These are phyloP conservation scores for Candida anutae DNA, from an alignment of 1,139 yeast species.

Conservation along the genomic window DNA sequence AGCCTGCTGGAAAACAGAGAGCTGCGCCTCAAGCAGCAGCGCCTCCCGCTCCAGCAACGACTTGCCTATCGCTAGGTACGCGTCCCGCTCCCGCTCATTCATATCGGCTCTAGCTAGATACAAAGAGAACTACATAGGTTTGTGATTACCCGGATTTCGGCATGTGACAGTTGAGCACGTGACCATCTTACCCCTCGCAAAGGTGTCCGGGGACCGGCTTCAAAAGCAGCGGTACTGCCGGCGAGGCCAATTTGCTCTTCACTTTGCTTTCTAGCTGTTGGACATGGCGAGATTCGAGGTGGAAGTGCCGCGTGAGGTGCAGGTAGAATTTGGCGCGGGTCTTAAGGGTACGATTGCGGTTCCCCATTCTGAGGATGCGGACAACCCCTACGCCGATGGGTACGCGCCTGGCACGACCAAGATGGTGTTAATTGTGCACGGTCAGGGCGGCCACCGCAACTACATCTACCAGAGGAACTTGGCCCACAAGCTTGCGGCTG, in stretches of 20 bases:
- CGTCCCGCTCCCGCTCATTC: constrained; percentile 10
- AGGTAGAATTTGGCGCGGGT: constrained; percentile 30
- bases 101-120: too few species aligned
- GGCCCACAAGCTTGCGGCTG: constrained; percentile 53
- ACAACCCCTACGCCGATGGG: constrained; percentile 17
- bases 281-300: neutral
- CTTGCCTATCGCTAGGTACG: constrained; percentile 15
- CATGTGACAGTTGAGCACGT: too few species aligned
- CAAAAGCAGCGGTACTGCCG: too few species aligned
- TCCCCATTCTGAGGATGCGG: constrained; percentile 25
- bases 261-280: neutral
- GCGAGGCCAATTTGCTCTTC: too few species aligned
- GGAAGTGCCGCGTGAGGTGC: constrained; percentile 23
- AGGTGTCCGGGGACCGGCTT: too few species aligned
- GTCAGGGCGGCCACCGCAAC: constrained; percentile 78
- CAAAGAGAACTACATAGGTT: too few species aligned
- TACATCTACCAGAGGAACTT: constrained; percentile 64
- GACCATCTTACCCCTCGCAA: too few species aligned
- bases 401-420: constrained; percentile 32
- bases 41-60: constrained; percentile 31
- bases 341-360: constrained; percentile 32
- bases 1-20: constrained; percentile 54
- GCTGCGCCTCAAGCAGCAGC: constrained; percentile 47
- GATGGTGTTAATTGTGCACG: constrained; percentile 49
- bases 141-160: too few species aligned